These are phyloP conservation scores for Themeda triandra DNA, from an alignment of 176 grass and related monocot species.

Conservation along the genomic window DNA sequence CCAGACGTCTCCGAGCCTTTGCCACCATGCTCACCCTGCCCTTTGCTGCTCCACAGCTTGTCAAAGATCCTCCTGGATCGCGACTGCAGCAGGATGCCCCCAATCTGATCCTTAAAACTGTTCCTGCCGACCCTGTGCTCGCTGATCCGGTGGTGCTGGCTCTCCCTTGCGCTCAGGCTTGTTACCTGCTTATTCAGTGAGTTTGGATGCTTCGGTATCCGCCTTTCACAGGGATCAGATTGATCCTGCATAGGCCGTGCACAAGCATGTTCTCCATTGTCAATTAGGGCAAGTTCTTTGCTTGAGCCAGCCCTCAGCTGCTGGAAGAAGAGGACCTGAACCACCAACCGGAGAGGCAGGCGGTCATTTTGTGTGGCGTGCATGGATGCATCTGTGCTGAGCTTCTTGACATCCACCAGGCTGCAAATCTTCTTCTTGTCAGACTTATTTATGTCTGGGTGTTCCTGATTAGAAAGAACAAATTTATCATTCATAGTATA, in stretches of 20 bases:
- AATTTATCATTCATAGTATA: conserved; percentile 24
- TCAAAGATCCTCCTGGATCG: conserved; percentile 90
- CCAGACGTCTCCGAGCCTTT: conserved; percentile 87
- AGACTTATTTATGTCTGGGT: conserved; percentile 63
- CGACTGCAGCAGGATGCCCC: conserved; percentile 55
- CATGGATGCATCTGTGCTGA: conserved; percentile 70
- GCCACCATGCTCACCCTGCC: conserved; percentile 52
- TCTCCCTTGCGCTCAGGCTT: conserved; percentile 36
- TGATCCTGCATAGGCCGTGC: conserved; percentile 19
- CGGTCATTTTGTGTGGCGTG: conserved; percentile 91
- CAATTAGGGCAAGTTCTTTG: conserved; percentile 20
- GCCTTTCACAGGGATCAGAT: conserved; percentile 39
- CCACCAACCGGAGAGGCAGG: conserved; percentile 83
- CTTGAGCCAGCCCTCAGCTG: conserved; percentile 51
- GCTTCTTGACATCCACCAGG: conserved; percentile 84
- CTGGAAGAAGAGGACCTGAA: conserved; percentile 97
- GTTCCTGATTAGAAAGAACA: conserved; percentile 56
- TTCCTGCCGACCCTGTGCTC: conserved; percentile 51
- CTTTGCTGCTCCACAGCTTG: conserved; percentile 81
- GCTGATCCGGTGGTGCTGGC: conserved; percentile 29
- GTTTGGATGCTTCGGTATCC: conserved; percentile 43
- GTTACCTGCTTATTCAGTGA: conserved; percentile 49
- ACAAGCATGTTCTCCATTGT: conserved; percentile 11
- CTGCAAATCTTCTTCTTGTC: conserved; percentile 83
- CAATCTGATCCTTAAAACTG: conserved; percentile 57